These are phyloP conservation scores for Lasiodiplodia sp. DNA, from an alignment of 2,329 filamentous ascomycete species.

Conservation along the genomic window DNA sequence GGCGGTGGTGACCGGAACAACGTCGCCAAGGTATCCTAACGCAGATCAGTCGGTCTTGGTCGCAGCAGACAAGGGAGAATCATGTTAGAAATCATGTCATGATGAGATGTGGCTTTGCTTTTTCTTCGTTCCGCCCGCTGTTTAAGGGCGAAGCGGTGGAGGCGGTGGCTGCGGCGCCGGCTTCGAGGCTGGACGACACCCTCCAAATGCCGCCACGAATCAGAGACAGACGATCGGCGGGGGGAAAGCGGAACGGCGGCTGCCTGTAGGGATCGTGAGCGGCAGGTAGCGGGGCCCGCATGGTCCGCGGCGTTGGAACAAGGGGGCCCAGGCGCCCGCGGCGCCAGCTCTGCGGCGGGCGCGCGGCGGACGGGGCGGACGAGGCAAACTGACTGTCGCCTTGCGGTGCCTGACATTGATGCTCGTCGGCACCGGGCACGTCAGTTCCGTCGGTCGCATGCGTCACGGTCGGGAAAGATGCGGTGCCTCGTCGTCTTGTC, in stretches of 20 bases:
- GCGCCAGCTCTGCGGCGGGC: constrained; percentile 12
- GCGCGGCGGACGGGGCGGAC: constrained; percentile 11
- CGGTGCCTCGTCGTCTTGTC: background rate
- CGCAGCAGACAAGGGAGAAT: background rate
- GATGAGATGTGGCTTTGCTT: constrained; percentile 3
- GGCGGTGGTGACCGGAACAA: background rate
- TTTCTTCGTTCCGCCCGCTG: background rate
- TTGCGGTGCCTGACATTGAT: constrained; percentile 1
- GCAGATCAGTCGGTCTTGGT: background rate
- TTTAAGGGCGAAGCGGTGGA: background rate
- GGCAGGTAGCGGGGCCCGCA: constrained; percentile 16
- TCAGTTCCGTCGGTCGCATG: background rate
- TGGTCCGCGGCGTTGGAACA: constrained; percentile 13
- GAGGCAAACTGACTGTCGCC: background rate
- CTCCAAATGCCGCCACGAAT: constrained; percentile 9
- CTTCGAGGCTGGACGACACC: constrained; percentile 2
- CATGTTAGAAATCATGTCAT: constrained; percentile 16
- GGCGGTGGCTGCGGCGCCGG: background rate
- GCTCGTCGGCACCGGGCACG: background rate
- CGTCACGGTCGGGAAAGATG: background rate
- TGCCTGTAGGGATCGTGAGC: constrained; percentile 14
- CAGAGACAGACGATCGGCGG: constrained; percentile 14
- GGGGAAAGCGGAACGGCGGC: constrained; percentile 20
- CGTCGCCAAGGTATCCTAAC: background rate
- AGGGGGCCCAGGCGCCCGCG: constrained; percentile 7